Conservation (phyloP, 1,284 basidiomycete genomes). For the Chiua sp. region DNA sequence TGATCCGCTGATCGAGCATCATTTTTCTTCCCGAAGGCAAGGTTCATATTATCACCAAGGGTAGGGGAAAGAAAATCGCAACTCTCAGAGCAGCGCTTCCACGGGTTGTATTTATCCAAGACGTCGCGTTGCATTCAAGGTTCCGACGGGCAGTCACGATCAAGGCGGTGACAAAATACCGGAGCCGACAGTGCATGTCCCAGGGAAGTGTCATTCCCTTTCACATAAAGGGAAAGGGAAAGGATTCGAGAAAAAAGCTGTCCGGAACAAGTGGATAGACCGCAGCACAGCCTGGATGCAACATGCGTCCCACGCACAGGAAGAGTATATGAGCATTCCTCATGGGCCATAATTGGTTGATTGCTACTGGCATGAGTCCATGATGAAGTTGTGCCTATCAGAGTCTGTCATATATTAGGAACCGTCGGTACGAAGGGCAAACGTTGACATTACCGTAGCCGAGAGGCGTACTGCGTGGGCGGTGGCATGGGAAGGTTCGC, state of each 20-base stretch:
- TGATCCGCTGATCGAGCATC: background rate
- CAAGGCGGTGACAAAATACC: constrained; percentile 1
- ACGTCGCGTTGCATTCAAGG: background rate
- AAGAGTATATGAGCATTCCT: background rate
- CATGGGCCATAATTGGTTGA: no score
- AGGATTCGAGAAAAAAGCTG: background rate
- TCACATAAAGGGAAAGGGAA: background rate
- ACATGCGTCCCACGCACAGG: background rate
- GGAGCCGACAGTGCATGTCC: background rate
- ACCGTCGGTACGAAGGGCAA: background rate
- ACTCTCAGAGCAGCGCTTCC: background rate
- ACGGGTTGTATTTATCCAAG: constrained; percentile 1
- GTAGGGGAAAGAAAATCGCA: background rate
- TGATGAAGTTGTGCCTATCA: background rate
- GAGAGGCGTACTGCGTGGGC: no score
- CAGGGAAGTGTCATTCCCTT: background rate
- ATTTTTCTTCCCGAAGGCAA: constrained; percentile 9
- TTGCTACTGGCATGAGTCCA: background rate
- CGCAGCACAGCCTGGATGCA: background rate
- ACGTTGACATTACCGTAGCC: background rate
- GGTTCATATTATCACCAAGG: constrained; percentile 12
- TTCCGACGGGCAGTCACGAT: background rate
- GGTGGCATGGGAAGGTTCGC: background rate
- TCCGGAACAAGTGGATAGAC: background rate
- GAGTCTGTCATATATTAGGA: background rate